Conservation (phyloP, 2,329 filamentous ascomycete species). For the Cladosporium sp. region DNA sequence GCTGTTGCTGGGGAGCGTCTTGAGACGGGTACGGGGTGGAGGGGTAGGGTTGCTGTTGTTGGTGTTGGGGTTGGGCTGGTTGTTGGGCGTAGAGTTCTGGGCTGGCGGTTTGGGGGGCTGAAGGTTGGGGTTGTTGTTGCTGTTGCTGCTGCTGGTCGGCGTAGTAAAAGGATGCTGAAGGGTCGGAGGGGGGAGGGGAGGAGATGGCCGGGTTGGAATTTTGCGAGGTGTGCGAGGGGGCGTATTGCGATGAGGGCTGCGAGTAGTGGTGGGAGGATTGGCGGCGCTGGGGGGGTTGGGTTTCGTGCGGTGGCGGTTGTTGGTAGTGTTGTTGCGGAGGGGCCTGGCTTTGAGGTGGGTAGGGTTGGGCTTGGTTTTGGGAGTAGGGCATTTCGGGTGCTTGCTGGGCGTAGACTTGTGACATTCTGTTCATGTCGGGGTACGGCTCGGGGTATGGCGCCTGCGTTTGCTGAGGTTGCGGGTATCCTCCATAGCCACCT, state of each 20-base stretch:
- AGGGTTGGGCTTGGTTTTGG: constrained; percentile 30
- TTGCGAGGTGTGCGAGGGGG: constrained; percentile 30
- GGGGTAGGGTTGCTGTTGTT: constrained; percentile 22
- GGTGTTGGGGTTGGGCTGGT: constrained; percentile 27
- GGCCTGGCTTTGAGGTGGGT: constrained; percentile 30
- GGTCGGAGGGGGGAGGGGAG: constrained; percentile 41
- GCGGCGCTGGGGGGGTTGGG: constrained; percentile 23
- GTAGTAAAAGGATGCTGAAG: constrained; percentile 58
- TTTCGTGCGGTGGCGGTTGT: constrained; percentile 17
- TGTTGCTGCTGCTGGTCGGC: constrained; percentile 32
- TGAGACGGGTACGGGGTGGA: constrained; percentile 21
- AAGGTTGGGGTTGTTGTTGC: constrained; percentile 11
- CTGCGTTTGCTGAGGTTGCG: constrained; percentile 38
- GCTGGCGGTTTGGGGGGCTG: constrained; percentile 25
- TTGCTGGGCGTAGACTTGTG: constrained; percentile 31
- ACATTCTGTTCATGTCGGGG: constrained; percentile 26
- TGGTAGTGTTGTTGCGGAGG: constrained; percentile 28
- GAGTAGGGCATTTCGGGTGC: constrained; percentile 25
- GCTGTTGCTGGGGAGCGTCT: constrained; percentile 18
- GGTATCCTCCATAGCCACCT: constrained; percentile 48
- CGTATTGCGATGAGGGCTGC: constrained; percentile 32
- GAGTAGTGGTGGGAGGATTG: constrained; percentile 29
- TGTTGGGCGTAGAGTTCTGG: constrained; percentile 33
- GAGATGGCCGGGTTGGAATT: constrained; percentile 23
- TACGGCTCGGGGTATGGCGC: constrained; percentile 34